phyloP scores from a whole-genome alignment of 176 grass and related monocot species.

The Aegilops tauschii region DNA sequence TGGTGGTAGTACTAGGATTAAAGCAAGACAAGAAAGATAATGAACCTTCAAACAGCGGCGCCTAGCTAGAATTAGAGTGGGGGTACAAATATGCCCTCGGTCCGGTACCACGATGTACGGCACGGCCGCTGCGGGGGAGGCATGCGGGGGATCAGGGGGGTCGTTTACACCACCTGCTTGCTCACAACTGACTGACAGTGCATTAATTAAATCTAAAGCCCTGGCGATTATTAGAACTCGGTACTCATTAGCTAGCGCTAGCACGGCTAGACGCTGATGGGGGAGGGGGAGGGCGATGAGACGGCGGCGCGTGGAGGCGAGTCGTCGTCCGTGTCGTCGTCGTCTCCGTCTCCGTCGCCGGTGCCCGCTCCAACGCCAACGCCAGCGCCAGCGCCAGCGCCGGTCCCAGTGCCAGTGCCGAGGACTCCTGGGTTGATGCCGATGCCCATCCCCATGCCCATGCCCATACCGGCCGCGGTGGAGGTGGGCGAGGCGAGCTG shows the following conservation, averaged over 20 bases:
- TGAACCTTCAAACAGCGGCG: neutral
- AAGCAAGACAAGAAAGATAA: constrained; percentile 11
- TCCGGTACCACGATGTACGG: constrained; percentile 4
- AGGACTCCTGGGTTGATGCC: neutral
- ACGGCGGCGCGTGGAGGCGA: constrained; percentile 52
- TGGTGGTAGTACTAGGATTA: neutral
- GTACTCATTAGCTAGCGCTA: neutral
- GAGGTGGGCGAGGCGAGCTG: constrained; percentile 41
- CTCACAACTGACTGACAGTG: neutral
- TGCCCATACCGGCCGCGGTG: neutral
- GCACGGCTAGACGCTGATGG: constrained; percentile 47
- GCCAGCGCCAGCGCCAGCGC: neutral
- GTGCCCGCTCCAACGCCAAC: neutral
- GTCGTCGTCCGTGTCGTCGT: constrained; percentile 59
- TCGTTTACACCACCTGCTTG: neutral
- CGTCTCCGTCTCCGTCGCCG: constrained; percentile 10
- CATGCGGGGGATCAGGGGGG: neutral
- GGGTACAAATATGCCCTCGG: neutral
- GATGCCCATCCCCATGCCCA: neutral
- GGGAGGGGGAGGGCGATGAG: constrained; percentile 39
- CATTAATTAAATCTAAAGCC: constrained; percentile 21
- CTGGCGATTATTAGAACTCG: neutral
- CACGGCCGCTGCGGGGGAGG: constrained; percentile 26
- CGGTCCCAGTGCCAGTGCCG: neutral
- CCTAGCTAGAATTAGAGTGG: neutral